Evolutionary conservation across 306 rosid species (phyloP), one percentile per base, ranked within the genome.

Genomic region (Biancaea sappan): DNA sequence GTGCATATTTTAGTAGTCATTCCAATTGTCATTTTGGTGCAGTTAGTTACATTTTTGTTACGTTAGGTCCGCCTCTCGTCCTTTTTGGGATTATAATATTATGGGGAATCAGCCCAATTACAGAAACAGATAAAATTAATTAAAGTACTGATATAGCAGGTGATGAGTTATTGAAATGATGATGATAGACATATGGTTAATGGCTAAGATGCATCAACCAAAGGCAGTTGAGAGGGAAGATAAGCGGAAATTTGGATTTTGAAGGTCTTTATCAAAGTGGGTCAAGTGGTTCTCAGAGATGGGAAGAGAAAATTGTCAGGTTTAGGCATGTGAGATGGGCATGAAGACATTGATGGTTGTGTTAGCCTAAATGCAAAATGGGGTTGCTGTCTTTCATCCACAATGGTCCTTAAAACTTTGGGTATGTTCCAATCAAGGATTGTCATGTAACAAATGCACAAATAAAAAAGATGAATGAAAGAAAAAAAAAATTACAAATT

Each of bases 21-120:
- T 25, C 26, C 18, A 19, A 14, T 47, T 72, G 63, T 46, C 50
- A 15, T 26, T 71, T 34, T 11, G 40, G 59, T 54, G 56, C 62
- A 63, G 12, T 61, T 52, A 44, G 47, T 58, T 65, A 67, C 52
- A 50, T 64, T 47, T 80, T 71, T 50, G 43, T 37, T 8, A 48
- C 21, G 68, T 44, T 77, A 66, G 85, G 82, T 72, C 66, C 40
- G 22, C 15, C 46, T 59, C 19, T 21, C 18, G 72, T 50, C 67
- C 24, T 29, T 50, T 37, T 59, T 34, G 47, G 40, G 35, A 71
- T 47, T 71, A 67, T 58, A 76, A 56, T 82, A 77, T 15, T 40
- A 5, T 8, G 29, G 52, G 38, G 54, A 3, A 24, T 28, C 24
- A 28, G 62, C 15, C 53, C 16, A 67, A 73, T 73, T 14, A 46